A percentile compares a stretch with the other conserved stretches of the same genome.
Conservation (phyloP, 495 filamentous ascomycete species). For the Hypoxylon trugodes region DNA sequence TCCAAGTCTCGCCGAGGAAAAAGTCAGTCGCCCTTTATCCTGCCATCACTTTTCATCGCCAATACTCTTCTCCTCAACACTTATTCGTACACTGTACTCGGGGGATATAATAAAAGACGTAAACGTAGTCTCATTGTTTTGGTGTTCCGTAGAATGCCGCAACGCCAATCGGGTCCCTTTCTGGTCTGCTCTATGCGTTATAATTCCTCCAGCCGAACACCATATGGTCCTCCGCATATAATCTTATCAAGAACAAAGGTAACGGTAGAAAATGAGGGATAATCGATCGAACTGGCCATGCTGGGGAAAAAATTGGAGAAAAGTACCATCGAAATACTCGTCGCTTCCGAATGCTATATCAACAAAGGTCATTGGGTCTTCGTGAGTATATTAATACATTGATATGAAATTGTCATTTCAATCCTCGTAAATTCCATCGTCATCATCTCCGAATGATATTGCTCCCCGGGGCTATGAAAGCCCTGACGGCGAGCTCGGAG, state of each 20-base stretch:
- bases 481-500: constrained; percentile 70
- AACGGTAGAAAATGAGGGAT: neutral
- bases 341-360: constrained; percentile 8
- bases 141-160: constrained; percentile 25
- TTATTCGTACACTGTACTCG: constrained; percentile 39
- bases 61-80: constrained; percentile 38
- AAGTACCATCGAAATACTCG: neutral
- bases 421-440: neutral
- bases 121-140: constrained; percentile 31
- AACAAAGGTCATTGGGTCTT: neutral
- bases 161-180: constrained; percentile 18
- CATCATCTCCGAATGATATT: constrained; percentile 43
- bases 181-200: constrained; percentile 15
- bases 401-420: constrained; percentile 7
- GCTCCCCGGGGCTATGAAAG: constrained; percentile 53
- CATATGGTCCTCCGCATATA: neutral
- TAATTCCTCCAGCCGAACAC: neutral
- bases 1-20: constrained; percentile 6
- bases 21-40: constrained; percentile 27
- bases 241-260: neutral
- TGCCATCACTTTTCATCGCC: constrained; percentile 22
- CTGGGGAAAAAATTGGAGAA: neutral
- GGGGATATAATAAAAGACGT: constrained; percentile 28
- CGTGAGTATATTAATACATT: constrained; percentile 21
- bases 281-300: neutral